Base-by-base conservation (phyloP, 2,329 filamentous ascomycete genomes). In the Pestalotiopsis sp. region DNA sequence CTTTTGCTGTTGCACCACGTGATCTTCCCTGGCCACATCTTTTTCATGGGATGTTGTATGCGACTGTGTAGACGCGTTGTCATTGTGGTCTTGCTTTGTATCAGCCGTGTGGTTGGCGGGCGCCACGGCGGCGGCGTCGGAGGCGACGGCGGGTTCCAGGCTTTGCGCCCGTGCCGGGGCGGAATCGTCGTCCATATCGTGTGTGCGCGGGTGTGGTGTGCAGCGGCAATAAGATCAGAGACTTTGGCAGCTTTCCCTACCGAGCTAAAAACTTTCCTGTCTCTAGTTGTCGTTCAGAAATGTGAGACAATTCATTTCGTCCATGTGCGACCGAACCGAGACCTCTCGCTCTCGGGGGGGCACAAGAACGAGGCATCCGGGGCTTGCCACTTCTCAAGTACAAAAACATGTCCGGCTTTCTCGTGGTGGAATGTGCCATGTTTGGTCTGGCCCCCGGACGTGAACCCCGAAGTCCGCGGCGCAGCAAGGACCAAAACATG, bases 111-210 rank as follows among this genome's bases (percentile, higher is more conserved):
- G 7, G 9, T 36, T 36, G n/a, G 36, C 14, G 11, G 23, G 11
- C 60, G n/a, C 20, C 38, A 40, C 60, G 20, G 58, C 13, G 23
- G 23, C 31, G 58, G 27, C 27, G 23, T 12, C n/a, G 23, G 58
- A 4, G 23, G 25, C 17, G 5, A n/a, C 9, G 25, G 59, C 59
- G 17, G 59, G 31, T 36, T 41, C 36, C 13, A 38, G 27, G 59
- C 59, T 40, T 36, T 40, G 59, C 12, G 38, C 23, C 40, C 62
- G 38, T 23, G 60, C n/a, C 23, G 36, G 27, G 6, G 63, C 20
- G 45, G 52, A 57, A 23, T 66, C 63, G 41, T 45, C 31, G 20
- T 57, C 63, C 63, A 66, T 66, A 11, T 64, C 14, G 36, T 58
- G 45, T 58, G 36, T 20, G 25, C 11, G 45, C 40, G 41, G 13